These are phyloP conservation scores for Beauveria rudraprayagi DNA, from an alignment of 2,329 filamentous ascomycete genomes.

Conservation along the genomic window DNA sequence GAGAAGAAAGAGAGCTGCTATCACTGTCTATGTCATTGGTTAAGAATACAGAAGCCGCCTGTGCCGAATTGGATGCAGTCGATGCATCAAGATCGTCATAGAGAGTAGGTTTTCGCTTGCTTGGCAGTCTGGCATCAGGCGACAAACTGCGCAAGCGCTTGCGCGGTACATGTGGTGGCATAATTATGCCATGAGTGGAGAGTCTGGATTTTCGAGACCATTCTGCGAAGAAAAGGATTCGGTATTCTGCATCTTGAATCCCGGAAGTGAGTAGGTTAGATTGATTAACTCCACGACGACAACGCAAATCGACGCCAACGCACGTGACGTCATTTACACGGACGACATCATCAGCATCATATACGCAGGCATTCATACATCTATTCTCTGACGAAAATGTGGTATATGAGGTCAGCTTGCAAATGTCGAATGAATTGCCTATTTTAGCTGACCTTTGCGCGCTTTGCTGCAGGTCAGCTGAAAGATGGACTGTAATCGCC, in stretches of 20 bases:
- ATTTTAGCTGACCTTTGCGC: neutral
- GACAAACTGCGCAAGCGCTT: constrained; percentile 49
- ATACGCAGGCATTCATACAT: no score
- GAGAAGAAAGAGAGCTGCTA: constrained; percentile 42
- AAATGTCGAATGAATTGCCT: neutral
- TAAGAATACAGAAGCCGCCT: constrained; percentile 34
- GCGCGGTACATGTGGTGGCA: constrained; percentile 61
- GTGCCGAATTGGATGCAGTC: constrained; percentile 34
- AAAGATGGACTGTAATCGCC: neutral
- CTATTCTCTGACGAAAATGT: no score
- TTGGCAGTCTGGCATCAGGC: constrained; percentile 18
- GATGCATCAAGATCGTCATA: constrained; percentile 54
- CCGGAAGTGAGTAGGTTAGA: neutral
- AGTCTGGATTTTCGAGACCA: neutral
- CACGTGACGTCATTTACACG: constrained; percentile 8
- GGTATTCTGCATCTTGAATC: neutral
- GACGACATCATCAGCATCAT: neutral
- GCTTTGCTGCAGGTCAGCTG: neutral
- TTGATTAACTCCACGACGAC: neutral
- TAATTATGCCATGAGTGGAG: constrained; percentile 24
- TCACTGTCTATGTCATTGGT: constrained; percentile 37
- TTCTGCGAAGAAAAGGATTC: neutral
- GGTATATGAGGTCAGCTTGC: no score
- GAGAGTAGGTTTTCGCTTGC: constrained; percentile 44
- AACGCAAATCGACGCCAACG: neutral